phyloP scores from a whole-genome alignment of 1,284 basidiomycete genomes.

The Sphaerobolus stellatus region DNA sequence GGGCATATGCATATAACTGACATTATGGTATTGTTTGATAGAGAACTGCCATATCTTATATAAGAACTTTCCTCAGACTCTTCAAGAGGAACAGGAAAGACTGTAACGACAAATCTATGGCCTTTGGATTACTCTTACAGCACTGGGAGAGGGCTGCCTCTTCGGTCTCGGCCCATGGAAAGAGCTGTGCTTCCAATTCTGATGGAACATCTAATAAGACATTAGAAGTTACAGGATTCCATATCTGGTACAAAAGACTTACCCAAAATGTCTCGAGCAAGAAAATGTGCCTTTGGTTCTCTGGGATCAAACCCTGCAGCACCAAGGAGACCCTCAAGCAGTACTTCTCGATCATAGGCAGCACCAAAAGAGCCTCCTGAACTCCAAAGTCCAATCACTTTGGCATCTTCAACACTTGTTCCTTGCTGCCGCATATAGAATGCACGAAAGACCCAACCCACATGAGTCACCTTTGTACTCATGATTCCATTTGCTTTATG shows the following conservation, averaged over 20 bases:
- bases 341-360: constrained; percentile 29
- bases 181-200: constrained; percentile 18
- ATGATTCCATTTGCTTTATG: constrained; percentile 21
- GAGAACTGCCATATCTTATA: constrained; percentile 28
- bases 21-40: constrained; percentile 18
- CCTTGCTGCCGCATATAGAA: constrained; percentile 22
- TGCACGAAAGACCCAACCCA: constrained; percentile 20
- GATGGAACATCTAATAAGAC: constrained; percentile 22
- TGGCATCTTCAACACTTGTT: constrained; percentile 20
- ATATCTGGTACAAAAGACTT: constrained; percentile 10
- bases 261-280: constrained; percentile 28
- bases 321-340: constrained; percentile 28
- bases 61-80: constrained; percentile 18
- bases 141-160: constrained; percentile 5
- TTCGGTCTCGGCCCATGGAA: constrained; percentile 28
- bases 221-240: background rate
- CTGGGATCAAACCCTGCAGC: constrained; percentile 30
- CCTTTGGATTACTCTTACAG: constrained; percentile 2
- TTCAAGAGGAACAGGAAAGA: constrained; percentile 21
- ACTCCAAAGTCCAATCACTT: constrained; percentile 31
- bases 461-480: constrained; percentile 28
- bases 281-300: constrained; percentile 26
- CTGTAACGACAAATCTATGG: constrained; percentile 19
- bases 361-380: constrained; percentile 17
- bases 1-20: constrained; percentile 18